Evolutionary conservation across 148 eudicot genomes (phyloP), one percentile per base, ranked within the genome.

Genomic region (Salicornia ramosissima): DNA sequence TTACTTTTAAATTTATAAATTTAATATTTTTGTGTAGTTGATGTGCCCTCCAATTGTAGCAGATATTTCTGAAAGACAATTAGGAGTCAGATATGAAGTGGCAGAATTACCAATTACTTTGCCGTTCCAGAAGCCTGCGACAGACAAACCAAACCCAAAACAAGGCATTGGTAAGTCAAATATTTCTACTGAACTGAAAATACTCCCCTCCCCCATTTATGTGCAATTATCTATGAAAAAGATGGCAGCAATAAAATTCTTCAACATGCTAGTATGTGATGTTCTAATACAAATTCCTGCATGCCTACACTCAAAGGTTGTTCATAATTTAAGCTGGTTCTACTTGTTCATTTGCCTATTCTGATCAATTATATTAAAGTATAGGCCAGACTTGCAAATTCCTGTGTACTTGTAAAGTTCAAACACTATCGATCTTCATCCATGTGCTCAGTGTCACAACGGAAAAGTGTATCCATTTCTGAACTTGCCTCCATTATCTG

Each of bases 111-210:
- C 98, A 11, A 74, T 93, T 53, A 76, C 85, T 59, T 82, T 93
- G 71, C 98, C 98, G 55, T 85, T 79, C 63, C 98, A 85, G 83
- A 93, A 93, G 86, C 96, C 98, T 54, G 86, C 84, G 58, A 79
- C 79, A 14, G 98, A 93, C 75, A 93, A 86, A 70, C 98, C 98
- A 74, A 93, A 93, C 72, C 98, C 98, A 10, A 93, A 86, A 64
- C 98, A 90, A 85, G 98, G 98, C 80, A 84, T 93, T 67, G 92
- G 98, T 93, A 77, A 86, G 86, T 25, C 64, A 34, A 71, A 49
- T 33, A 29, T 62, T 68, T 65, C 29, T 67, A 16, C 13, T 51
- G 47, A 18, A 46, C 16, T 43, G 16, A 42, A 69, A 42, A 50
- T 19, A 2, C n/a, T n/a, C 40, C 24, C 11, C 19, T 16, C 29